Conservation (phyloP, 2,329 filamentous ascomycete genomes). For the Aureobasidium namibiae region DNA sequence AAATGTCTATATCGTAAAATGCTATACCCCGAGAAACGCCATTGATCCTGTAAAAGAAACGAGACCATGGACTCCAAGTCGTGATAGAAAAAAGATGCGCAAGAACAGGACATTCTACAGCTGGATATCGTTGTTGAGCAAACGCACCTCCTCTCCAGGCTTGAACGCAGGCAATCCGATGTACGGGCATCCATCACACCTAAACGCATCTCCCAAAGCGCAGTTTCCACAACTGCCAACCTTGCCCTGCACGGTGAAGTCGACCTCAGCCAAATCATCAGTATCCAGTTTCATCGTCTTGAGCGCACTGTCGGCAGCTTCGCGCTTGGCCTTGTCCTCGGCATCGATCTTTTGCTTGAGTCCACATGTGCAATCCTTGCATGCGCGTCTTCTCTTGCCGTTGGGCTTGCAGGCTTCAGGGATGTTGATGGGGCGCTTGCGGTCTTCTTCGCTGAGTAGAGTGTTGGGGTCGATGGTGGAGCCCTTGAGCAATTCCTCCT, state of each 20-base stretch:
- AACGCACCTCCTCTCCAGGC: constrained; percentile 84
- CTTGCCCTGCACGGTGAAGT: constrained; percentile 97
- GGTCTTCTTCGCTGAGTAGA: constrained; percentile 76
- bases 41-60: background rate
- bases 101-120: constrained; percentile 42
- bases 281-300: constrained; percentile 62
- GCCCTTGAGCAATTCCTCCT: constrained; percentile 48
- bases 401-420: constrained; percentile 83
- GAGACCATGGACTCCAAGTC: background rate
- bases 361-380: constrained; percentile 96
- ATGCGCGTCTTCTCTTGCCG: constrained; percentile 83
- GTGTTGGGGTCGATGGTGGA: constrained; percentile 88
- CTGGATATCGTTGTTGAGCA: constrained; percentile 81
- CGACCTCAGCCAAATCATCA: constrained; percentile 79
- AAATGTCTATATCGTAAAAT: background rate
- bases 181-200: constrained; percentile 64
- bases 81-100: background rate
- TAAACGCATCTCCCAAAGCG: constrained; percentile 75
- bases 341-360: constrained; percentile 75
- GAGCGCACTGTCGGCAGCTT: constrained; percentile 54
- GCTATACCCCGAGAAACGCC: background rate
- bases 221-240: constrained; percentile 93
- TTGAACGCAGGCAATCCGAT: constrained; percentile 93
- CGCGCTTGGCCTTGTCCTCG: constrained; percentile 67
- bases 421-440: constrained; percentile 66